A percentile compares a stretch with the other conserved stretches of the same genome.
phyloP scores from a whole-genome alignment of 2,329 filamentous ascomycete species.

The Aspergillus chevalieri region DNA sequence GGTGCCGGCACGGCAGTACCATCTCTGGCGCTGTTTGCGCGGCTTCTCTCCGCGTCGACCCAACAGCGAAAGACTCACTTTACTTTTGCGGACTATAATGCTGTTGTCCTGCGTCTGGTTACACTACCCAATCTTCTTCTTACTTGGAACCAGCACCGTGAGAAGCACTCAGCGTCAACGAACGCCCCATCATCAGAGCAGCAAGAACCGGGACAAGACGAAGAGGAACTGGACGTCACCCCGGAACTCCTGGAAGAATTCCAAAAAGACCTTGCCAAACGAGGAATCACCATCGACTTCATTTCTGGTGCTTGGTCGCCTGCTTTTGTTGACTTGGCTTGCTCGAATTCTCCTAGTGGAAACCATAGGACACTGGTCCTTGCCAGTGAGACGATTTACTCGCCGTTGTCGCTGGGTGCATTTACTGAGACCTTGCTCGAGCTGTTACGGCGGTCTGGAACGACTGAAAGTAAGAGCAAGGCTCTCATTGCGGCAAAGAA shows the following conservation, averaged over 20 bases:
- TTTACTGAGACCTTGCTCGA: constrained; percentile 52
- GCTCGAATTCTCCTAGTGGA: constrained; percentile 12
- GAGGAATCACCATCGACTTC: constrained; percentile 47
- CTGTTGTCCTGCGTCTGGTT: constrained; percentile 53
- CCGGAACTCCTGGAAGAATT: constrained; percentile 44
- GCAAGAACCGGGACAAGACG: constrained; percentile 7
- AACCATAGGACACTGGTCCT: constrained; percentile 46
- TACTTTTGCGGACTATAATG: constrained; percentile 58
- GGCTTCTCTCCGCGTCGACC: constrained; percentile 33
- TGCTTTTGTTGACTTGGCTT: constrained; percentile 39
- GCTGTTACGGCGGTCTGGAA: constrained; percentile 40
- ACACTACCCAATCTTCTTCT: constrained; percentile 57
- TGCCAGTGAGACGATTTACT: constrained; percentile 61
- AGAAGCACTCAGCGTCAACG: background rate
- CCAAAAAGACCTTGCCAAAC: constrained; percentile 32
- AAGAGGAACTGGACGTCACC: constrained; percentile 45
- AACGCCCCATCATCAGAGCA: constrained; percentile 1
- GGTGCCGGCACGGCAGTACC: constrained; percentile 59
- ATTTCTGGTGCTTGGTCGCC: constrained; percentile 57
- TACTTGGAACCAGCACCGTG: constrained; percentile 39
- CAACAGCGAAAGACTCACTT: constrained; percentile 39
- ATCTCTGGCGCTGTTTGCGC: constrained; percentile 49
- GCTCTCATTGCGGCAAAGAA: constrained; percentile 58
- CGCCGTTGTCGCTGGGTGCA: constrained; percentile 46
- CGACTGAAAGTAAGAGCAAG: constrained; percentile 26